Conservation (phyloP, 306 rosid genomes). For the Fagus sylvatica region DNA sequence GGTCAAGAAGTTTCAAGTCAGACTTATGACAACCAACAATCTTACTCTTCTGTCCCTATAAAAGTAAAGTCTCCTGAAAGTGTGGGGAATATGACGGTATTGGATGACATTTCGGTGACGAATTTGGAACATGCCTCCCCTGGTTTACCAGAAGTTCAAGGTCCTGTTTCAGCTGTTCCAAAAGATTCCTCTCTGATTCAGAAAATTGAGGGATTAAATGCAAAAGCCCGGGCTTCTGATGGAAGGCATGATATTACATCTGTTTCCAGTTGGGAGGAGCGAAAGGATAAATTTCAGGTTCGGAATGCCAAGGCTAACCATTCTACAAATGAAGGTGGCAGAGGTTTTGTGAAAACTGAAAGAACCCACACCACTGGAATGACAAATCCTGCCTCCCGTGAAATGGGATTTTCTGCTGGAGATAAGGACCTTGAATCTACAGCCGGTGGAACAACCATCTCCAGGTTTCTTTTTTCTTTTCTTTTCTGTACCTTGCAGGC, state of each 20-base stretch:
- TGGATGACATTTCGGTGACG: constrained; percentile 45
- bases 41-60: constrained; percentile 36
- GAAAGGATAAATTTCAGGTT: constrained; percentile 42
- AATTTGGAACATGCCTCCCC: constrained; percentile 46
- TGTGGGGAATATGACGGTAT: constrained; percentile 32
- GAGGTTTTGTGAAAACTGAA: constrained; percentile 34
- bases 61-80: constrained; percentile 47
- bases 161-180: constrained; percentile 39
- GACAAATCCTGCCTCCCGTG: constrained; percentile 38
- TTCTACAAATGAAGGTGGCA: constrained; percentile 44
- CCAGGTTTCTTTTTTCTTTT: constrained; percentile 49
- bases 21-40: constrained; percentile 46
- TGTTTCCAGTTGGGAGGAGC: constrained; percentile 50
- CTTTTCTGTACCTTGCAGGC: constrained; percentile 33
- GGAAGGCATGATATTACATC: constrained; percentile 48
- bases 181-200: constrained; percentile 78
- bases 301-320: constrained; percentile 37
- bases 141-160: constrained; percentile 42
- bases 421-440: constrained; percentile 45
- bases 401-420: constrained; percentile 41
- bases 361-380: constrained; percentile 38
- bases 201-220: constrained; percentile 91
- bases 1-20: constrained; percentile 51
- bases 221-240: constrained; percentile 72
- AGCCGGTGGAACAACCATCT: constrained; percentile 36